Evolutionary conservation across 306 rosid species (phyloP), one percentile per base, ranked within the genome.

Genomic region (Cotoneaster glaucophyllus): DNA sequence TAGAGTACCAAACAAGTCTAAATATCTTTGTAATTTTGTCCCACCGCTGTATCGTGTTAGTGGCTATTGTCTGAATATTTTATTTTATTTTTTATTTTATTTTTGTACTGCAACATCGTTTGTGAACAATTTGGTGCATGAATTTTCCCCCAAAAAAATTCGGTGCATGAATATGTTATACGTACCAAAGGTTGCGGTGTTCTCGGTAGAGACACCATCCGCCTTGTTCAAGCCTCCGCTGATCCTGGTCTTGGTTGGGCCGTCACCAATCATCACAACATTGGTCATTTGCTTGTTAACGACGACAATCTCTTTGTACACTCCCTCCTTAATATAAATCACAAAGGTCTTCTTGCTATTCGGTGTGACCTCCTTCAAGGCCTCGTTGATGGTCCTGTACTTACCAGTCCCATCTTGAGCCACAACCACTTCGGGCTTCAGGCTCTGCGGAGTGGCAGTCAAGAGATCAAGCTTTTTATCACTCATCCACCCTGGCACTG

Each of bases 401-500:
- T 87, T 82, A 1, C 97, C 93, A 62, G 79, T 81, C 1, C 94
- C 96, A 17, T 94, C 98, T 73, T 86, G 68, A 2, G 98, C 90
- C 67, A 94, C 97, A 19, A 84, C 84, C 6, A 74, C 89, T n/a
- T 94, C 64, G 2, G 91, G 74, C 64, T 74, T 78, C 43, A 86
- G 11, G 5, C 1, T n/a, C 19, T 24, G 56, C 0, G 80, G n/a
- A 2, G 82, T 54, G 29, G 64, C 83, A 2, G 29, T 25, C 0
- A 88, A 74, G 19, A 91, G 91, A 29, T 56, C 80, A 1, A 88
- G 32, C n/a, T 78, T 63, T 1, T 74, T 78, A 1, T 39, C 85
- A 22, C 2, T 44, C 7, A 82, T 45, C 97, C 97, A 90, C 2
- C 82, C 45, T 19, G 93, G 95, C 9, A 58, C 37, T 0, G 44